Evolutionary conservation across 352 stramenopile genomes (phyloP).

Genomic region (Halophytophthora polymorphica): DNA sequence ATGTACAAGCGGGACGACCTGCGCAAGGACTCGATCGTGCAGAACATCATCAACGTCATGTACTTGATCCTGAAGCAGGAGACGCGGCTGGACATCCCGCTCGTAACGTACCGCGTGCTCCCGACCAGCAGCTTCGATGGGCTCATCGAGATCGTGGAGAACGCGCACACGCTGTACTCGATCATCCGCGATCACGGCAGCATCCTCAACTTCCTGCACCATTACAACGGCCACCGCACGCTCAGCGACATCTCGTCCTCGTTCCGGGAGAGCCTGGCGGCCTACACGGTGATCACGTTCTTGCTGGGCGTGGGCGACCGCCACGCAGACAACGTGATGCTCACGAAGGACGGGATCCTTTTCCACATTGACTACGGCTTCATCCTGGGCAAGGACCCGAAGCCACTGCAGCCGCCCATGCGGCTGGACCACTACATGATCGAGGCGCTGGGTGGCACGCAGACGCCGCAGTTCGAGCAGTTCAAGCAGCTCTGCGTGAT

Average conservation of each 20-base stretch:
- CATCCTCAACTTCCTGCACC: conserved; percentile 84
- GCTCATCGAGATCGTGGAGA: conserved; percentile 86
- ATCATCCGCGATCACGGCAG: conserved; percentile 82
- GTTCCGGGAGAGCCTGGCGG: conserved; percentile 91
- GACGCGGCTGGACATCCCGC: conserved; percentile 70
- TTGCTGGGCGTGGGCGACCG: conserved; percentile 98
- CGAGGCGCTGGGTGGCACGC: conserved; percentile 73
- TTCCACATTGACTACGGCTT: conserved; percentile 99
- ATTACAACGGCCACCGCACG: conserved; percentile 82
- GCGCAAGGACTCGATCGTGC: conserved; percentile 80
- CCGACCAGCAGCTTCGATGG: conserved; percentile 83
- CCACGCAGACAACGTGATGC: conserved; percentile 99
- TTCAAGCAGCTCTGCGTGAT: conserved; percentile 88
- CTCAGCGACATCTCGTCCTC: conserved; percentile 84
- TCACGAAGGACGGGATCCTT: conserved; percentile 94
- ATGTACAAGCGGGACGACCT: conserved; percentile 89
- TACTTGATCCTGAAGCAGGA: conserved; percentile 86
- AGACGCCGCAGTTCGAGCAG: conserved; percentile 77
- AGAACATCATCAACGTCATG: conserved; percentile 91
- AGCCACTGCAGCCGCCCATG: conserved; percentile 97
- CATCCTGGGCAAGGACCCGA: conserved; percentile 98
- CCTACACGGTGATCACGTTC: conserved; percentile 99
- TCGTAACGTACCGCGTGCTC: conserved; percentile 86
- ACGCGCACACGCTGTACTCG: conserved; percentile 80
- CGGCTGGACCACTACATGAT: conserved; percentile 94